Percentiles rank a stretch among this genome's conserved stretches.
Conservation (phyloP, 768 basidiomycete species). For the Leucogyrophana mollusca region DNA sequence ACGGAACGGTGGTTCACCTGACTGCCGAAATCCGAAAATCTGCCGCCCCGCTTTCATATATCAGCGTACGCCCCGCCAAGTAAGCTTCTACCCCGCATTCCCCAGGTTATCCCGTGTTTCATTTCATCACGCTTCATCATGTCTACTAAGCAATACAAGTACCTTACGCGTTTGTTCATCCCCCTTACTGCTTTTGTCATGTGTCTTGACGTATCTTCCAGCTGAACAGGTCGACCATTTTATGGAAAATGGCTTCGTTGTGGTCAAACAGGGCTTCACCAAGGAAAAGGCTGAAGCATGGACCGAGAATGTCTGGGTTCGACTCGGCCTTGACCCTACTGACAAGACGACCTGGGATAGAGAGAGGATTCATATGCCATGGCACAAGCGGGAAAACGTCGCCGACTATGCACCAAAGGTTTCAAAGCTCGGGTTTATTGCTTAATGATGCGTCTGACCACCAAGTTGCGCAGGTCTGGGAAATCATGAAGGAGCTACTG, state of each 20-base stretch:
- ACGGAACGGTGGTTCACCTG: slow-evolving; percentile 4
- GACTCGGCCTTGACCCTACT: slow-evolving; percentile 49
- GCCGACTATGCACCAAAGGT: slow-evolving; percentile 53
- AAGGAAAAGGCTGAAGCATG: slow-evolving; percentile 49
- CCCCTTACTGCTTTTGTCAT: background rate
- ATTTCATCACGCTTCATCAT: background rate
- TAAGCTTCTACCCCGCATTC: background rate
- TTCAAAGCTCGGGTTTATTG: background rate
- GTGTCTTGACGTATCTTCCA: slow-evolving; percentile 13
- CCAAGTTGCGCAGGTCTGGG: slow-evolving; percentile 45
- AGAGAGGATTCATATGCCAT: slow-evolving; percentile 58
- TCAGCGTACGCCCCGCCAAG: too few species aligned
- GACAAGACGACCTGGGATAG: slow-evolving; percentile 56
- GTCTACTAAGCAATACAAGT: slow-evolving; percentile 31
- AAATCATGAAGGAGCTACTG: slow-evolving; percentile 59
- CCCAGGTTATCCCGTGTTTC: background rate
- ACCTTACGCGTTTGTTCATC: slow-evolving; percentile 33
- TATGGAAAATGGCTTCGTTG: slow-evolving; percentile 53
- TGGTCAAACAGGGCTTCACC: slow-evolving; percentile 53
- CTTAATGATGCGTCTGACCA: background rate
- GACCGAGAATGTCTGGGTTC: slow-evolving; percentile 50
- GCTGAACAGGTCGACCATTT: slow-evolving; percentile 53
- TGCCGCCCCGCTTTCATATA: background rate
- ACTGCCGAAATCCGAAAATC: background rate
- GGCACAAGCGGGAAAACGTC: slow-evolving; percentile 44